Base-by-base conservation (phyloP, 441 rosid species). In the Raphanus hybrid region DNA sequence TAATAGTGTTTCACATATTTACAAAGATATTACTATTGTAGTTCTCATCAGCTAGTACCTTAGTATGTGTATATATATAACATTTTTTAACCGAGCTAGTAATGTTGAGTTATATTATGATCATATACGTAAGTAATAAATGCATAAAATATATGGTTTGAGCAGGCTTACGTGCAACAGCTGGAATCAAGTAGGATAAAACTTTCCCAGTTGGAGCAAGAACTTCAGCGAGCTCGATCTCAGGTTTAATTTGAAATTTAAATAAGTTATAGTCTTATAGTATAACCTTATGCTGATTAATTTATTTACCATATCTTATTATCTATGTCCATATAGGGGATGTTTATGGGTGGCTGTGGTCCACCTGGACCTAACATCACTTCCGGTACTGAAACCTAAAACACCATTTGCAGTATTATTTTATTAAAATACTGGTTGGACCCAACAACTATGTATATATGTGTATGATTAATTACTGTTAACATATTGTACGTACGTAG, bases 151-250 rank as follows among this genome's bases (percentile, higher is more conserved):
- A 15, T 55, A 43, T 74, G 61, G 43, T 20, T 67, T 72, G 80
- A 66, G 80, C 82, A 90, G 94, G 95, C 92, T 48, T 90, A 90
- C 75, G 95, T 90, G 58, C 95, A 90, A 73, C 91, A 90, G 67
- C 85, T 90, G 67, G 95, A 90, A 80, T 74, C 95, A 5, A 86
- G 95, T 67, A 86, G 92, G 70, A 85, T 88, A 39, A 90, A 86
- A 83, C 88, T 90, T 52, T 70, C 85, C 64, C 95, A 90, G 68
- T 69, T 90, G 16, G 95, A 90, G 75, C 95, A 90, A 85, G 92
- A 90, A 52, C 90, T 90, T 64, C 95, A 90, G 43, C 80, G 95
- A 75, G 86, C 91, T 69, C 89, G 95, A 43, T 88, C 92, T 70
- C 90, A 88, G 94, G 94, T 88, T 67, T 63, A 59, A 61, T 18